Conservation (phyloP, 2,329 filamentous ascomycete genomes). For the Myriosclerotinia duriaeana region DNA sequence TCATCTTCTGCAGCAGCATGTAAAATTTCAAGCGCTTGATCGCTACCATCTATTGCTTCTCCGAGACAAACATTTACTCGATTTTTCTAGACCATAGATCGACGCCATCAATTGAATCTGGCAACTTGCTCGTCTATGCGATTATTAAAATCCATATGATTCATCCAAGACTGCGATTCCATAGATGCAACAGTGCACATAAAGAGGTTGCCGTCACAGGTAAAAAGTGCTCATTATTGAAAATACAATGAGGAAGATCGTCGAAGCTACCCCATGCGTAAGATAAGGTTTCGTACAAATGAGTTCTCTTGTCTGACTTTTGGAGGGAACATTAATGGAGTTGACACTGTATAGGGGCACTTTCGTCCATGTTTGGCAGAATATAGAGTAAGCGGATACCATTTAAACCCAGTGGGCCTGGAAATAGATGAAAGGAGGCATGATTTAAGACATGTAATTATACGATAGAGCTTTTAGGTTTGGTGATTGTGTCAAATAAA, state of each 20-base stretch:
- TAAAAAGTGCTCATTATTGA: background rate
- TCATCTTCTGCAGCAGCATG: constrained; percentile 14
- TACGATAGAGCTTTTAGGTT: no score
- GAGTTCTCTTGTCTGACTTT: background rate
- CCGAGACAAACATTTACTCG: constrained; percentile 28
- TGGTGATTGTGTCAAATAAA: no score
- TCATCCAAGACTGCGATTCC: constrained; percentile 17
- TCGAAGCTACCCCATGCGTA: constrained; percentile 22
- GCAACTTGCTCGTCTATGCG: background rate
- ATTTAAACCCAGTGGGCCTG: background rate
- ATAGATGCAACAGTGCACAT: constrained; percentile 22
- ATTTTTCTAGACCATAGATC: constrained; percentile 26
- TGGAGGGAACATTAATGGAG: constrained; percentile 12
- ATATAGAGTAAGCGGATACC: background rate
- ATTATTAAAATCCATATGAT: background rate
- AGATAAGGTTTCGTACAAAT: constrained; percentile 22
- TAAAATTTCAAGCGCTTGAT: constrained; percentile 21
- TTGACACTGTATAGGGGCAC: background rate
- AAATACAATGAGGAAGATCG: constrained; percentile 20
- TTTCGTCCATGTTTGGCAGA: background rate
- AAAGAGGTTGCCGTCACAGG: constrained; percentile 22
- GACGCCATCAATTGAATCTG: constrained; percentile 27
- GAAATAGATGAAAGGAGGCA: background rate
- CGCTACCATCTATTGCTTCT: constrained; percentile 13
- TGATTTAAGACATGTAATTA: background rate